phyloP scores from a whole-genome alignment of 2,329 filamentous ascomycete species.

The Biscogniauxia sp. region DNA sequence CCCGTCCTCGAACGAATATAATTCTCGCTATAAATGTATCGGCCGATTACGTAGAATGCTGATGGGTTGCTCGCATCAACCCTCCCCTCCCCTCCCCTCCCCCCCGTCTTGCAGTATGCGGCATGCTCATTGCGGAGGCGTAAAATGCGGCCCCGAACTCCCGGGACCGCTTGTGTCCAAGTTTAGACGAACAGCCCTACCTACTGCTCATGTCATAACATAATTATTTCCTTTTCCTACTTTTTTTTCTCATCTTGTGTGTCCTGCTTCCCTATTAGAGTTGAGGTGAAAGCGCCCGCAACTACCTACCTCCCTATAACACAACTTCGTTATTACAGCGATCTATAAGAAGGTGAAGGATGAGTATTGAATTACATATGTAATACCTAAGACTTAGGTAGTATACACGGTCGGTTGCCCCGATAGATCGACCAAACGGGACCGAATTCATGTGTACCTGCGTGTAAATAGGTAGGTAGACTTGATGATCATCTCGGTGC shows the following conservation, averaged over 20 bases:
- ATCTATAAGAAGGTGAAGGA: background rate
- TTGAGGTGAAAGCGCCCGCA: slow-evolving; percentile 8
- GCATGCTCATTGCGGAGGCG: slow-evolving; percentile 1
- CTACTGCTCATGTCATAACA: background rate
- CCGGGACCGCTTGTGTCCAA: slow-evolving; percentile 1
- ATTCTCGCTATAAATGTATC: background rate
- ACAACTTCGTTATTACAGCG: background rate
- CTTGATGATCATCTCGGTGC: background rate
- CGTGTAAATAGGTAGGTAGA: background rate
- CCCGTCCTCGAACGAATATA: background rate
- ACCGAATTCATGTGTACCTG: background rate
- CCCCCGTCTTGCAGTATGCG: slow-evolving; percentile 1
- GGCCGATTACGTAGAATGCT: background rate
- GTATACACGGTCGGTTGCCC: background rate
- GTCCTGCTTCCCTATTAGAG: slow-evolving; percentile 4
- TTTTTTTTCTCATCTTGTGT: background rate
- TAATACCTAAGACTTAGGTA: background rate
- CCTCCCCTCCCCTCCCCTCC: no score
- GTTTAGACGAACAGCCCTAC: slow-evolving; percentile 1
- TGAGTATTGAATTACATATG: background rate
- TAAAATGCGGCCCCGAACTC: background rate
- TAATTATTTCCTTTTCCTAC: background rate
- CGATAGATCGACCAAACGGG: background rate
- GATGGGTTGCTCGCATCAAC: background rate
- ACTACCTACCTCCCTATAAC: background rate